phyloP scores from a whole-genome alignment of 176 grass and related monocot species.

The Pontederia crassipes region DNA sequence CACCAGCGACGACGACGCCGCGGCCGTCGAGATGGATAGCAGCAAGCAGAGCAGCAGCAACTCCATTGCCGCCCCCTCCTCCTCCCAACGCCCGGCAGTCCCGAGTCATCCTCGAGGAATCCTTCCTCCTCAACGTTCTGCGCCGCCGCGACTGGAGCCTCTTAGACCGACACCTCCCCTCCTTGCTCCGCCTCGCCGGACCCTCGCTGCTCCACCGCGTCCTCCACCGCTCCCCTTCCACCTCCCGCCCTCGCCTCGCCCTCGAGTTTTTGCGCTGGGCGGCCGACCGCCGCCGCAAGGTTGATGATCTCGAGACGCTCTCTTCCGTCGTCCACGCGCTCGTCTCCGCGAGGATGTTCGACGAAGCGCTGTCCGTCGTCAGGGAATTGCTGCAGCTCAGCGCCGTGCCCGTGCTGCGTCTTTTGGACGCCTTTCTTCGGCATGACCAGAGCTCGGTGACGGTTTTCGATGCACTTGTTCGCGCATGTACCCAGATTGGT shows the following conservation, averaged over 20 bases:
- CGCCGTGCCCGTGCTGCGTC: conserved; percentile 5
- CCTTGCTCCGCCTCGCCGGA: neutral
- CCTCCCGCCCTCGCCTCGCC: neutral
- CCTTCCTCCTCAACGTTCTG: neutral
- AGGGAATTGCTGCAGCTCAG: conserved; percentile 9
- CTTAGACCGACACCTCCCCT: neutral
- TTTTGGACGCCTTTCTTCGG: conserved; percentile 5
- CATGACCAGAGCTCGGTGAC: neutral
- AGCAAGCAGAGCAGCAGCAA: too few species aligned
- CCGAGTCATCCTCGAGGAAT: too few species aligned
- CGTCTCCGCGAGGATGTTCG: conserved; percentile 17
- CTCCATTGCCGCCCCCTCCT: too few species aligned
- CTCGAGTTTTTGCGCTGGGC: conserved; percentile 12
- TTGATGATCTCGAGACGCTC: conserved; percentile 3
- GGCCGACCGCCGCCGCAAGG: neutral
- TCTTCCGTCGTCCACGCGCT: conserved; percentile 4
- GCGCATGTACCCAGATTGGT: conserved; percentile 22
- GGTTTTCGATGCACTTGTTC: conserved; percentile 16
- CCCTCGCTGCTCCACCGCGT: neutral
- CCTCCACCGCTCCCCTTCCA: neutral
- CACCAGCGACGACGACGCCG: too few species aligned
- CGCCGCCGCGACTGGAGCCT: conserved; percentile 12
- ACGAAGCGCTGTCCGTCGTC: conserved; percentile 12
- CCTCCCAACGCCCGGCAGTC: too few species aligned
- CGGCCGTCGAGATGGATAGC: too few species aligned